phyloP scores from a whole-genome alignment of 2,329 filamentous ascomycete genomes.

The Dactylellina drechsleri region DNA sequence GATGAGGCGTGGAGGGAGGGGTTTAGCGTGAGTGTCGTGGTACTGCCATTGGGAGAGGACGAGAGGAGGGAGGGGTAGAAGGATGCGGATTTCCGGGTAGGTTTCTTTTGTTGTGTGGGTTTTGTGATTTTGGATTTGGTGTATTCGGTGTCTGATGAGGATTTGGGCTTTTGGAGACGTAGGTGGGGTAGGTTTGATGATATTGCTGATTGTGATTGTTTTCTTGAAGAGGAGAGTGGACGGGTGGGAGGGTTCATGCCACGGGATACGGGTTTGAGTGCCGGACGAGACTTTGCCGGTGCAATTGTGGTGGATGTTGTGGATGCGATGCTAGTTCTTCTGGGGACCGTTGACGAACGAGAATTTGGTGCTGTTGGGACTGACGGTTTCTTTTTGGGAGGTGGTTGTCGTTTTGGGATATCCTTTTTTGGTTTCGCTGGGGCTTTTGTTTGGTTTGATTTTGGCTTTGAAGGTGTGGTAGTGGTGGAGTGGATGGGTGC shows the following conservation, averaged over 20 bases:
- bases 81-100: conserved; percentile 48
- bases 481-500: background rate
- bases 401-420: conserved; percentile 5
- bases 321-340: conserved; percentile 5
- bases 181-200: background rate
- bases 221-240: conserved; percentile 15
- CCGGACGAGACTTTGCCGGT: conserved; percentile 23
- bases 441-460: conserved; percentile 11
- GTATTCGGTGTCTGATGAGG: conserved; percentile 45
- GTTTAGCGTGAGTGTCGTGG: conserved; percentile 6
- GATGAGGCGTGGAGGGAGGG: conserved; percentile 8
- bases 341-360: background rate
- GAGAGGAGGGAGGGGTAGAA: conserved; percentile 27
- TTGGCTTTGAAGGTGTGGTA: background rate
- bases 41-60: background rate
- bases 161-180: conserved; percentile 32
- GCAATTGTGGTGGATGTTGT: background rate
- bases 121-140: conserved; percentile 28
- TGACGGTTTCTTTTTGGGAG: background rate
- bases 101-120: conserved; percentile 17
- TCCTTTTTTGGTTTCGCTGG: conserved; percentile 23
- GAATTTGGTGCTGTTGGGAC: conserved; percentile 8
- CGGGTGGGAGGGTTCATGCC: conserved; percentile 42
- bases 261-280: conserved; percentile 35
- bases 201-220: background rate